These are phyloP conservation scores for Candida nitratophila DNA, from an alignment of 805 yeast species.

Conservation along the genomic window DNA sequence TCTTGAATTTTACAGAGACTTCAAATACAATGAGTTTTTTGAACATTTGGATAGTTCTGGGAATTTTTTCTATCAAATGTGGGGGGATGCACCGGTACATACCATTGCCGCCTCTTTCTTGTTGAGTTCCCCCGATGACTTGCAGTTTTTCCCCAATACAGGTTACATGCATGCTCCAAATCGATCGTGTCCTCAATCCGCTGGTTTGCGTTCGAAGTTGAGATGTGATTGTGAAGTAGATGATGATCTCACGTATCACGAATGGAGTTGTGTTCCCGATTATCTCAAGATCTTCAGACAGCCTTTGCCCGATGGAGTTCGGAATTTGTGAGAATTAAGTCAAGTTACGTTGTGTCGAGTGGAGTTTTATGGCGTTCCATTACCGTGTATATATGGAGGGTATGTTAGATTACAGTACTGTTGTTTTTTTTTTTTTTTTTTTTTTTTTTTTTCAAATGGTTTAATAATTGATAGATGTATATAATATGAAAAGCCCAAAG, in stretches of 20 bases:
- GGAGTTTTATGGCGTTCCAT: too few relatives aligned
- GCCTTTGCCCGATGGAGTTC: conserved; percentile 4
- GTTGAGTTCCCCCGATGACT: conserved; percentile 34
- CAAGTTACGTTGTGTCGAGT: too few relatives aligned
- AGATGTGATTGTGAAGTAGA: conserved; percentile 43
- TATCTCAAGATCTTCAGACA: conserved; percentile 22
- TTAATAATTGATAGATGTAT: too few relatives aligned
- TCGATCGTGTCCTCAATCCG: conserved; percentile 49
- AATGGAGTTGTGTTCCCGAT: conserved; percentile 45
- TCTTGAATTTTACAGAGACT: conserved; percentile 50
- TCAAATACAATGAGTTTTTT: conserved; percentile 48
- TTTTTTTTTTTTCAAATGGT: too few relatives aligned
- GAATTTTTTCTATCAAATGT: conserved; percentile 67
- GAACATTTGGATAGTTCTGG: conserved; percentile 51
- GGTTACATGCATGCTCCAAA: conserved; percentile 53
- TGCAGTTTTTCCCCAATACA: conserved; percentile 55
- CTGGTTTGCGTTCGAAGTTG: conserved; percentile 33
- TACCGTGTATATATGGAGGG: too few relatives aligned
- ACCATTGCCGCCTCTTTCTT: conserved; percentile 55
- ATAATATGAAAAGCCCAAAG: too few relatives aligned
- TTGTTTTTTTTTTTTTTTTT: too few relatives aligned
- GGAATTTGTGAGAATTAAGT: neutral
- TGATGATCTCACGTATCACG: conserved; percentile 44
- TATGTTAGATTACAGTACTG: too few relatives aligned
- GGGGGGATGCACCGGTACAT: conserved; percentile 79